These are phyloP conservation scores for Asterella californica DNA, from an alignment of 225 moss, liverwort and hornwort species.

Conservation along the genomic window DNA sequence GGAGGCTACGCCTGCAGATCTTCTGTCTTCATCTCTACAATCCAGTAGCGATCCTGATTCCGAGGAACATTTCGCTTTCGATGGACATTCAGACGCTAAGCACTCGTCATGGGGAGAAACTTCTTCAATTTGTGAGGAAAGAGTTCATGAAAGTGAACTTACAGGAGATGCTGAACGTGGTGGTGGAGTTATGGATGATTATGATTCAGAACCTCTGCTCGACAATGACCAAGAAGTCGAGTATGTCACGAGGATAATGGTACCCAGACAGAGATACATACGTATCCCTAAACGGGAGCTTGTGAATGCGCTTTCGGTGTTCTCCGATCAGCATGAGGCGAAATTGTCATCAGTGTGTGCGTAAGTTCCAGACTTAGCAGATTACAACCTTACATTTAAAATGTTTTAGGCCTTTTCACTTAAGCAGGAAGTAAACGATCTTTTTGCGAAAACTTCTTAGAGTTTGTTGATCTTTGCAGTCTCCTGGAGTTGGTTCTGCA, in stretches of 20 bases:
- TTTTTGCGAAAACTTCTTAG: background rate
- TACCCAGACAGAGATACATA: constrained; percentile 79
- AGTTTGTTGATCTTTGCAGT: constrained; percentile 19
- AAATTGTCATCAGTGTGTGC: constrained; percentile 43
- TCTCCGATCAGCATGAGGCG: constrained; percentile 42
- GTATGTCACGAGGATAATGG: constrained; percentile 71
- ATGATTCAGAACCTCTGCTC: constrained; percentile 10
- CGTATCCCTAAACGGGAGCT: constrained; percentile 78
- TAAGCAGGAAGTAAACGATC: background rate
- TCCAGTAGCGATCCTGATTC: background rate
- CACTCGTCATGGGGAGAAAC: background rate
- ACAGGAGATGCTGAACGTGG: background rate
- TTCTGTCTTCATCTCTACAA: background rate
- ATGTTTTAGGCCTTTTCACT: background rate
- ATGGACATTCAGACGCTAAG: background rate
- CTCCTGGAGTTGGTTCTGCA: constrained; percentile 75
- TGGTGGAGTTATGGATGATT: constrained; percentile 16
- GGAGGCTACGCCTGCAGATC: background rate
- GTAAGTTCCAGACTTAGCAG: constrained; percentile 46
- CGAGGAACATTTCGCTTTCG: background rate
- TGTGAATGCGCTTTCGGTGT: constrained; percentile 61
- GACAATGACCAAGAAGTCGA: constrained; percentile 41
- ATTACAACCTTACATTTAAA: background rate
- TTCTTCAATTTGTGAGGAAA: background rate
- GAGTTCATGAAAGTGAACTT: background rate